These are phyloP conservation scores for Yarrowia sp. DNA, from an alignment of 805 yeast species.

Conservation along the genomic window DNA sequence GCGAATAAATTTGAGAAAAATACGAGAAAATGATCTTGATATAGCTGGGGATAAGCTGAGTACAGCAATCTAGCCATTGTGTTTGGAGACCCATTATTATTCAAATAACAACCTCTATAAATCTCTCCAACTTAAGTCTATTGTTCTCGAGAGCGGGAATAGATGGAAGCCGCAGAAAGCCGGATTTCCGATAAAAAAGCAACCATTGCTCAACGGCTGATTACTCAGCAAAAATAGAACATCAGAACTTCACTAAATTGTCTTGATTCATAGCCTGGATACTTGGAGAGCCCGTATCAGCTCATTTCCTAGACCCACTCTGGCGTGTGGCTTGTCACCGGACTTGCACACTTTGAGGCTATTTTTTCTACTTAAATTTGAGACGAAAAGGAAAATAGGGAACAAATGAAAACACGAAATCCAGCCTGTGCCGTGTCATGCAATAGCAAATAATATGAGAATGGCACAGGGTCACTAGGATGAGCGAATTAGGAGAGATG, in stretches of 20 bases:
- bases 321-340: constrained; percentile 9
- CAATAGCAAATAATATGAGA: neutral
- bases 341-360: constrained; percentile 14
- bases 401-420: constrained; percentile 3
- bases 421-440: constrained; percentile 18
- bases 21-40: neutral
- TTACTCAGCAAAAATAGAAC: neutral
- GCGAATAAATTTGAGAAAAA: neutral
- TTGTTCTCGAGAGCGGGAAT: constrained; percentile 29
- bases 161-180: constrained; percentile 31
- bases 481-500: no score
- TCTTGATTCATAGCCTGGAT: no score
- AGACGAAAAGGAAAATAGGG: neutral
- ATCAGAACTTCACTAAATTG: neutral
- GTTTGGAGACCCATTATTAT: no score
- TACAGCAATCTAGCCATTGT: no score
- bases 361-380: neutral
- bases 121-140: constrained; percentile 1
- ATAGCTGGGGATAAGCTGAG: no score
- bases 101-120: neutral
- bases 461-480: no score
- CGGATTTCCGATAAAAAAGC: constrained; percentile 1
- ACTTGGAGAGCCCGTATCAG: no score
- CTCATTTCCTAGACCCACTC: no score
- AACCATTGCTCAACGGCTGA: neutral